Percentiles rank a stretch among this genome's conserved stretches.
These are phyloP conservation scores for Yamadazyma jaroonii DNA, from an alignment of 1,139 yeast genomes.

Conservation along the genomic window DNA sequence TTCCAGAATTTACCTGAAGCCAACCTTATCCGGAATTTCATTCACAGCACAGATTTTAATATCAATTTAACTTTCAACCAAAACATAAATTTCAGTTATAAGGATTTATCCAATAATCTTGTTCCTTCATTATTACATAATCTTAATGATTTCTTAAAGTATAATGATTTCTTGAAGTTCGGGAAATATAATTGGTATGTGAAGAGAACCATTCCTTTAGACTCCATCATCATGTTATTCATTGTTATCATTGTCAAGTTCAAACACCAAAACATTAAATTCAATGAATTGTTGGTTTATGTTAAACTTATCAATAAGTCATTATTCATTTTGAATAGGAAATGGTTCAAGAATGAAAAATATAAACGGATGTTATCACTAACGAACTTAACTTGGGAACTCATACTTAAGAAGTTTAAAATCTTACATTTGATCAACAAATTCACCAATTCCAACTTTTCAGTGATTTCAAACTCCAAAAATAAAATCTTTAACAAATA, in stretches of 20 bases:
- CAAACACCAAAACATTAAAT: constrained; percentile 41
- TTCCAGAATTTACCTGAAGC: constrained; percentile 40
- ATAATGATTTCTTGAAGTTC: constrained; percentile 46
- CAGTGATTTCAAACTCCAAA: constrained; percentile 13
- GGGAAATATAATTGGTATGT: constrained; percentile 61
- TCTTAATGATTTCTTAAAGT: constrained; percentile 50
- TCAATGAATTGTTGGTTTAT: constrained; percentile 31
- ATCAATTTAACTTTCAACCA: constrained; percentile 36
- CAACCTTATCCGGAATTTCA: constrained; percentile 35
- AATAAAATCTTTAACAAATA: constrained; percentile 18
- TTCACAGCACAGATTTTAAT: constrained; percentile 26
- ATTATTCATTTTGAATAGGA: constrained; percentile 40
- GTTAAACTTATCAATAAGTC: constrained; percentile 44
- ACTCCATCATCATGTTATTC: constrained; percentile 53
- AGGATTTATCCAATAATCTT: constrained; percentile 49
- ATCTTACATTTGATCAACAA: constrained; percentile 31
- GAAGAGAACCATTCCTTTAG: constrained; percentile 57
- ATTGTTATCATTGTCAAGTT: constrained; percentile 53
- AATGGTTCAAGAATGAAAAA: constrained; percentile 48
- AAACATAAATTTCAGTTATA: constrained; percentile 40
- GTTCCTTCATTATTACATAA: constrained; percentile 60
- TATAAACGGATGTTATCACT: constrained; percentile 45
- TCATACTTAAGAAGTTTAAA: constrained; percentile 35
- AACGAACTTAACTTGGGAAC: constrained; percentile 45
- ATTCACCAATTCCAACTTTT: constrained; percentile 21